Percentiles rank a stretch among this genome's conserved stretches.
phyloP scores from a whole-genome alignment of 2,329 filamentous ascomycete genomes.

The Colletotrichum neosansevieriae region DNA sequence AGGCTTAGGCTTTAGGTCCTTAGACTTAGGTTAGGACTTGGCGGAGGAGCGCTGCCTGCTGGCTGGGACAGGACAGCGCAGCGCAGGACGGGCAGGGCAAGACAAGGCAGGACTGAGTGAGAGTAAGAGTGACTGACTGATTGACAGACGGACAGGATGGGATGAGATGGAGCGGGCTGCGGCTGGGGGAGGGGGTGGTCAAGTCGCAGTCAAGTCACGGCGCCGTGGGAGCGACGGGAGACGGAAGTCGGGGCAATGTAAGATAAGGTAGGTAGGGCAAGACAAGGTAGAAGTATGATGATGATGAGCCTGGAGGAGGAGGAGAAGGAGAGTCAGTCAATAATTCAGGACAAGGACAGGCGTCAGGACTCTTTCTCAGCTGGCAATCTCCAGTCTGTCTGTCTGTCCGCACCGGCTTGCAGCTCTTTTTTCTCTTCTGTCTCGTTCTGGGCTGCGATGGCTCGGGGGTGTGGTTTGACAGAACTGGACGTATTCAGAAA shows the following conservation, averaged over 20 bases:
- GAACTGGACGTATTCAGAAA: conserved; percentile 8
- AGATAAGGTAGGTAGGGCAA: neutral
- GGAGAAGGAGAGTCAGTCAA: neutral
- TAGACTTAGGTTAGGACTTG: conserved; percentile 16
- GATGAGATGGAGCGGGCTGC: conserved; percentile 10
- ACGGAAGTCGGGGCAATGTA: neutral
- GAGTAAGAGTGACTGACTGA: too few relatives aligned
- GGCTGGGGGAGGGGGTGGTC: conserved; percentile 12
- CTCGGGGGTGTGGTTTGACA: neutral
- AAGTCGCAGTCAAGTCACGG: conserved; percentile 10
- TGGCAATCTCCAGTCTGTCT: neutral
- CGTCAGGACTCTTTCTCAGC: neutral
- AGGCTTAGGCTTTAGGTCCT: conserved; percentile 18
- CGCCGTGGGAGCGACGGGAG: neutral
- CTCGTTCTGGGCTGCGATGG: conserved; percentile 6
- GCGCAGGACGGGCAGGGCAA: neutral
- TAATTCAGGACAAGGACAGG: conserved; percentile 4
- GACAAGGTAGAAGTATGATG: neutral
- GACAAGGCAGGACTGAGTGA: conserved; percentile 1
- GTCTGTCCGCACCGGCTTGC: neutral
- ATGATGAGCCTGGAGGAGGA: too few relatives aligned
- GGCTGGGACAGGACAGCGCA: conserved; percentile 10
- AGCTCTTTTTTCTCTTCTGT: neutral
- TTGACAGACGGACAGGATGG: conserved; percentile 2
- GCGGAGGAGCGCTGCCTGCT: neutral